Conservation (phyloP, 2,329 filamentous ascomycete species). For the Plenodomus tracheiphilus region DNA sequence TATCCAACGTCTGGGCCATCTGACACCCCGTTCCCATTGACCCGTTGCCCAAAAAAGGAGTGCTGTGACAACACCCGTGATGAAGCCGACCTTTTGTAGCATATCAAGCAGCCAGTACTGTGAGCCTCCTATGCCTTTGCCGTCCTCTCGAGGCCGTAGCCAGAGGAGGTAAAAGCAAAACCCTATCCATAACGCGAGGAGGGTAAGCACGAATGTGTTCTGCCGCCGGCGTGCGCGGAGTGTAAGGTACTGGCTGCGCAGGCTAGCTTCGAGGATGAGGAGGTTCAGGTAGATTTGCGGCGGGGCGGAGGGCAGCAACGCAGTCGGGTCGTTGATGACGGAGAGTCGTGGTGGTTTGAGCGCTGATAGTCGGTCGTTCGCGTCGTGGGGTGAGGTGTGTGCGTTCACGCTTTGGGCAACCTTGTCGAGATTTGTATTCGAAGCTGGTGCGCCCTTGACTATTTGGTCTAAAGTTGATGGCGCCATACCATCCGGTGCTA, state of each 20-base stretch:
- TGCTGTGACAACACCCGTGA: constrained; percentile 85
- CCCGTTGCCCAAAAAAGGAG: constrained; percentile 91
- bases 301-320: constrained; percentile 82
- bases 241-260: constrained; percentile 90
- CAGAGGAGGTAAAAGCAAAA: constrained; percentile 91
- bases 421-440: constrained; percentile 51
- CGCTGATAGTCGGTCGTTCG: constrained; percentile 47
- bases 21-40: constrained; percentile 92
- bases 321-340: constrained; percentile 67
- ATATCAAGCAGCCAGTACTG: constrained; percentile 97
- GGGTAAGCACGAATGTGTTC: constrained; percentile 86
- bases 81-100: constrained; percentile 85
- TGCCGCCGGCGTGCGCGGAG: constrained; percentile 85
- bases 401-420: constrained; percentile 9
- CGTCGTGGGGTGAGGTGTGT: constrained; percentile 24
- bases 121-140: constrained; percentile 83
- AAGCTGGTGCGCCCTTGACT: constrained; percentile 83
- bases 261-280: constrained; percentile 90
- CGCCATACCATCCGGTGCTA: constrained; percentile 12
- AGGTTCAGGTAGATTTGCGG: constrained; percentile 98
- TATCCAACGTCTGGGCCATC: constrained; percentile 93
- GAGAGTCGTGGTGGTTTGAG: constrained; percentile 44
- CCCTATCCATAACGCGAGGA: constrained; percentile 78
- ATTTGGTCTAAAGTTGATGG: constrained; percentile 71
- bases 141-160: constrained; percentile 94